Conservation (phyloP, 805 yeast genomes). For the Wickerhamiella siamensis region DNA sequence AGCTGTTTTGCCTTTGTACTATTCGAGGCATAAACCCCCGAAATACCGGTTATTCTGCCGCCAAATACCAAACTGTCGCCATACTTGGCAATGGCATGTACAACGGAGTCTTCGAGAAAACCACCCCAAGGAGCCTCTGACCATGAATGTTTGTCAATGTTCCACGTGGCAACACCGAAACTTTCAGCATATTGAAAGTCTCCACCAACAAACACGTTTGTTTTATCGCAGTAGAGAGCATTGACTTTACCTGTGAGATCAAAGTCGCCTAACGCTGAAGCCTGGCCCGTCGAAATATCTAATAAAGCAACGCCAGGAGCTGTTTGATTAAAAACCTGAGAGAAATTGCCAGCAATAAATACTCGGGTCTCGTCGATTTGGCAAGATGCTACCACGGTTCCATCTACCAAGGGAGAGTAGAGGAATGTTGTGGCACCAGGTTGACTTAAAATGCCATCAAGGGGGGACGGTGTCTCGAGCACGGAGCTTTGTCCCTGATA, state of each 20-base stretch:
- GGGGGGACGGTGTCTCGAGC: slow-evolving; percentile 5
- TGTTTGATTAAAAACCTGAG: slow-evolving; percentile 3
- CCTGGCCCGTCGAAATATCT: slow-evolving; percentile 8
- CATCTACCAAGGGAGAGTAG: slow-evolving; percentile 17
- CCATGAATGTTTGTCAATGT: slow-evolving; percentile 31
- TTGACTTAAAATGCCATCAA: slow-evolving; percentile 14
- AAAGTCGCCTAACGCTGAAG: slow-evolving; percentile 6
- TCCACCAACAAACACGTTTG: slow-evolving; percentile 69
- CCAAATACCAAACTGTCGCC: slow-evolving; percentile 52
- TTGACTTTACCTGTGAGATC: slow-evolving; percentile 19
- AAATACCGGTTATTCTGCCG: slow-evolving; percentile 56
- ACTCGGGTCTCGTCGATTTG: slow-evolving; percentile 8
- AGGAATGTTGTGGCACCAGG: slow-evolving; percentile 10
- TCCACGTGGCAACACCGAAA: slow-evolving; percentile 51
- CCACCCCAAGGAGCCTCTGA: slow-evolving; percentile 57
- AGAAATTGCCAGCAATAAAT: slow-evolving; percentile 15
- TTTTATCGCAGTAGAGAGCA: slow-evolving; percentile 35
- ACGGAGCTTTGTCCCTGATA: slow-evolving; percentile 27
- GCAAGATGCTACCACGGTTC: slow-evolving; percentile 12
- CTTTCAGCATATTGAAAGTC: slow-evolving; percentile 40
- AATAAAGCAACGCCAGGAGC: slow-evolving; percentile 9
- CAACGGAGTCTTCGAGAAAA: slow-evolving; percentile 42
- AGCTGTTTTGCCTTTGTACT: slow-evolving; percentile 24
- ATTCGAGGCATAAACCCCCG: slow-evolving; percentile 24
- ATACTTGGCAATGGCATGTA: slow-evolving; percentile 45